These are phyloP conservation scores for Amaranthus hypochondriacus DNA, from an alignment of 148 eudicot species.

Conservation along the genomic window DNA sequence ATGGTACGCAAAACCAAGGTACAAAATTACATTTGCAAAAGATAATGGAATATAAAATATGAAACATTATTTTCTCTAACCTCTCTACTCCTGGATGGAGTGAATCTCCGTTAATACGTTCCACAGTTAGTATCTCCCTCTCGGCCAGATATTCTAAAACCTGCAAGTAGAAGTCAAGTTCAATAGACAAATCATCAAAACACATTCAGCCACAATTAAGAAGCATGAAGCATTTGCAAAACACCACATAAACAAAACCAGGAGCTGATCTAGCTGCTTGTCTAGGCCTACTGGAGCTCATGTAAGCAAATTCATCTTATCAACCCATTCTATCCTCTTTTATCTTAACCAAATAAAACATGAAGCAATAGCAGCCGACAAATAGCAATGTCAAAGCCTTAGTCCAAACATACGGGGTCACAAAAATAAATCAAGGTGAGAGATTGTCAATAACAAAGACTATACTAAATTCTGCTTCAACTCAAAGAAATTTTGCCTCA, in stretches of 20 bases:
- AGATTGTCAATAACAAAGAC: too few relatives aligned
- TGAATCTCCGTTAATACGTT: constrained; percentile 65
- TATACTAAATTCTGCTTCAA: too few relatives aligned
- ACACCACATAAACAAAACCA: neutral
- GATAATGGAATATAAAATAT: neutral
- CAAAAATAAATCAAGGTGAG: too few relatives aligned
- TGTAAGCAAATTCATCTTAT: too few relatives aligned
- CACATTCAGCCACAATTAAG: neutral
- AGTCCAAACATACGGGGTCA: neutral
- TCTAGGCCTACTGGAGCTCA: neutral
- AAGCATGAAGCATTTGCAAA: neutral
- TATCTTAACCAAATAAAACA: neutral
- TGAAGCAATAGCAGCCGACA: neutral
- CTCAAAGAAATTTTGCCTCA: too few relatives aligned
- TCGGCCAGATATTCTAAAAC: constrained; percentile 69
- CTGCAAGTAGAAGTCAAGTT: constrained; percentile 30
- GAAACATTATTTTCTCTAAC: constrained; percentile 30
- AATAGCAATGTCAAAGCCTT: neutral
- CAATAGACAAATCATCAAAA: constrained; percentile 10
- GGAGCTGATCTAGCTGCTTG: neutral
- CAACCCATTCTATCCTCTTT: too few relatives aligned
- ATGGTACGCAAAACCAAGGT: neutral
- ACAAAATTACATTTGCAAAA: neutral
- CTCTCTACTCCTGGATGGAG: constrained; percentile 78
- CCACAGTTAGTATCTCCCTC: constrained; percentile 65